Evolutionary conservation across 257 asterid genomes (phyloP).

Genomic region (Capsicum pubescens): DNA sequence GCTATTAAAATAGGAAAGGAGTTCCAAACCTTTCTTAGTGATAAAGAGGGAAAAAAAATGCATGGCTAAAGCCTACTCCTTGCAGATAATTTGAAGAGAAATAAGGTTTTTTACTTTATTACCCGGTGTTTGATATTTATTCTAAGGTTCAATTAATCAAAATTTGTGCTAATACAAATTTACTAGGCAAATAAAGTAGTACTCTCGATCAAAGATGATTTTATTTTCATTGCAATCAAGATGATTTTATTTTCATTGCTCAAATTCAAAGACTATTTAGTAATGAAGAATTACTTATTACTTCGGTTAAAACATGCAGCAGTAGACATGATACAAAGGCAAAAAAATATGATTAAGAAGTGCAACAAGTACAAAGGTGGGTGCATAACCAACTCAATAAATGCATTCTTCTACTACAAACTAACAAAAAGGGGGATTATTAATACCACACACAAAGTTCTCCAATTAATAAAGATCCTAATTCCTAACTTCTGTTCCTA

Average conservation of each 20-base stretch:
- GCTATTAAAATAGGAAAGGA: not conserved
- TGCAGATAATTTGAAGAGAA: not conserved
- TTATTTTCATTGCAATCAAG: too few species aligned
- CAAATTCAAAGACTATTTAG: too few species aligned
- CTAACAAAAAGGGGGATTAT: not conserved
- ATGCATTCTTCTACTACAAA: not conserved
- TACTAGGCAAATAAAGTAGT: too few species aligned
- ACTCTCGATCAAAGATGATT: too few species aligned
- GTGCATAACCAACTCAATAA: not conserved
- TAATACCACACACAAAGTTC: not conserved
- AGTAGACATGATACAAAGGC: too few species aligned
- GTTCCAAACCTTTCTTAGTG: not conserved
- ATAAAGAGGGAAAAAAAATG: not conserved
- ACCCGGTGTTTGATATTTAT: not conserved
- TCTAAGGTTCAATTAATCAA: not conserved
- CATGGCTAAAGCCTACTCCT: not conserved
- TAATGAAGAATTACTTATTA: not conserved
- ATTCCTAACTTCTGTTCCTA: not conserved
- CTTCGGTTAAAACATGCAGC: not conserved
- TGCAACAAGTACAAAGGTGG: constrained; percentile 7
- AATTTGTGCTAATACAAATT: too few species aligned
- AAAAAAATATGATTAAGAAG: not conserved
- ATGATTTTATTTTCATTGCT: too few species aligned
- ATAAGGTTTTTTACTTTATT: not conserved
- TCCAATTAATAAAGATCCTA: not conserved